Evolutionary conservation across 129 eudicot genomes (phyloP), one percentile per base, ranked within the genome.

Genomic region (Saposhnikovia divaricata): DNA sequence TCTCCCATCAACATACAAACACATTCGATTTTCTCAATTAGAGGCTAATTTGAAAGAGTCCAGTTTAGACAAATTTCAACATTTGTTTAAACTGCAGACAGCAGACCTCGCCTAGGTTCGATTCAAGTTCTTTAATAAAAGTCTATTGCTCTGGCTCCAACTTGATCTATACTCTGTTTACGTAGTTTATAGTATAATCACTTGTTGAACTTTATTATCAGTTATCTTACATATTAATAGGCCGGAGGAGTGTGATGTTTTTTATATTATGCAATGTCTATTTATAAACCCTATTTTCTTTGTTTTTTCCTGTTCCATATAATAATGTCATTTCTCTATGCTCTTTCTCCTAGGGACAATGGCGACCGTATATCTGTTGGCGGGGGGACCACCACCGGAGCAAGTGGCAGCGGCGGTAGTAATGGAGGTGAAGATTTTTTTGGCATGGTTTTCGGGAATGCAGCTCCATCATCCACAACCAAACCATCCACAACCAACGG

Each of bases 361-460:
- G 79, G 86, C 13, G 79, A 63, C 18, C 57, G 73, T 74, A 15
- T 85, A 6, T 46, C 82, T 12, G n/a, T 55, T 34, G 79, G 77
- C 18, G 71, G 72, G 1, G 86, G 84, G 39, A 21, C 79, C 72
- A 27, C 59, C 43, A 75, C 78, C 61, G 63, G 63, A 31, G 63
- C 63, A 31, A 80, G 78, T 42, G 34, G 65, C 40, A 80, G 84
- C 48, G 77, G 81, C 40, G 80, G 79, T 77, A 61, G 74, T 21
- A 14, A 55, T 25, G 82, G 85, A 44, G 74, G 66, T 37, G 81
- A 74, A 0, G 82, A 72, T 37, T 87, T 74, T 10, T 86, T 83
- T 79, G 87, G 93, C 2, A 87, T 81, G 87, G 51, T 83, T 68
- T 89, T 87, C 48, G 90, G 88, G 51, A 89, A 84, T 76, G 83